Base-by-base conservation (phyloP, 2,329 filamentous ascomycete genomes). In the Colletotrichum sp. region DNA sequence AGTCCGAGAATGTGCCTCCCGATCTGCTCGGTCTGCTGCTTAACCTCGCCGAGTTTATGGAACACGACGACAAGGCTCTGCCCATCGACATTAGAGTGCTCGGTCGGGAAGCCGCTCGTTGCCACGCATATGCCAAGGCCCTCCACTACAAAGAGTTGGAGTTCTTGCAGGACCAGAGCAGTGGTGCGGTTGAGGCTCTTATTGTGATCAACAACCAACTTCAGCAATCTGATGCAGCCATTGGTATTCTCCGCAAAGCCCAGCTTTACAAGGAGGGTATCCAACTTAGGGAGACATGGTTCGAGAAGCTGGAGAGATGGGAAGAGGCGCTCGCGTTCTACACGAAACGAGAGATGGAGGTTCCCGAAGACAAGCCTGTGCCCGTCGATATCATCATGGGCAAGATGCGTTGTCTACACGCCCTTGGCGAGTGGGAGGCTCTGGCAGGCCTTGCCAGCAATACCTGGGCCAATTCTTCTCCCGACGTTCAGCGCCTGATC, bases 181-280 rank as follows among this genome's bases (percentile, higher is more conserved):
- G 96, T 22, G 95, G 95, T 74, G 96, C 96, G 4, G 97, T 99
- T 2, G 97, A 99, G 85, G 98, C 98, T 9, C 89, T 99, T 75
- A 99, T 99, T 80, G 97, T 96, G 78, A 99, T 99, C 88, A 99
- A 99, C 86, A 99, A 99, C 83, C 96, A 99, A 83, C 91, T 99
- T 8, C 97, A 99, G 84, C 97, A 99, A 84, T 98, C 97, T 9
- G 97, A 99, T 85, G 98, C 97, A 36, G 98, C 97, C 57, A 99
- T 99, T 80, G 97, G 97, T 84, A 99, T 99, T 76, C 89, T 99
- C 73, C 93, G 97, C 67, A 98, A 98, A 86, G 97, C 97, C 10
- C 97, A 99, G 84, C 92, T 95, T 59, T 99, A 99, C 84, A 95
- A 95, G 80, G 97, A 99, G 81, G 92, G 92, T 16, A 98, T 99